Percentiles rank a stretch among this genome's conserved stretches.
Evolutionary conservation across 768 basidiomycete genomes (phyloP).

Genomic region (Pleurotus djamor): DNA sequence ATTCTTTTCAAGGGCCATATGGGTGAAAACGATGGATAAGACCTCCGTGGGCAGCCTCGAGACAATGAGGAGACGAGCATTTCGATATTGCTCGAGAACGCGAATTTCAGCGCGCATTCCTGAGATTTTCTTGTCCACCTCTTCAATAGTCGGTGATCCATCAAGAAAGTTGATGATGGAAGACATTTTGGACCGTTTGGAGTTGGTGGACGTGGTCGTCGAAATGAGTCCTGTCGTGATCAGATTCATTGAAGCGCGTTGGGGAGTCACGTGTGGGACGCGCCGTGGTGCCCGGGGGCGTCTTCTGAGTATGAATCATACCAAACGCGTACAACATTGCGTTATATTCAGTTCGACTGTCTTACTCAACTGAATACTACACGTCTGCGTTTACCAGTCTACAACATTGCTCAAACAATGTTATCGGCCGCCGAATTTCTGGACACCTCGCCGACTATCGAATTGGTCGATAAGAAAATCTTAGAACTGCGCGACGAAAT

Average conservation of each 20-base stretch:
- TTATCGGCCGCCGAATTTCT: not conserved
- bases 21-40: not conserved
- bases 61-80: not conserved
- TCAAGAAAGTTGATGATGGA: not conserved
- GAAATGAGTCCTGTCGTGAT: too few relatives aligned
- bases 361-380: too few relatives aligned
- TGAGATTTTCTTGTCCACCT: not conserved
- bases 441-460: not conserved
- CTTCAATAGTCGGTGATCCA: not conserved
- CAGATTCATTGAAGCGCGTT: too few relatives aligned
- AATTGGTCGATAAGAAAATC: not conserved
- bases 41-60: not conserved
- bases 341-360: too few relatives aligned
- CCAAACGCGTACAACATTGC: too few relatives aligned
- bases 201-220: too few relatives aligned
- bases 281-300: too few relatives aligned
- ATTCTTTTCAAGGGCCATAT: not conserved
- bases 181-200: not conserved
- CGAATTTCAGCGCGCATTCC: not conserved
- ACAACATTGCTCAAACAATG: not conserved
- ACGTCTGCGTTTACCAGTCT: too few relatives aligned
- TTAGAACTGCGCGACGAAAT: not conserved
- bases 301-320: too few relatives aligned
- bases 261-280: too few relatives aligned
- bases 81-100: not conserved